Conservation (phyloP, 2,329 filamentous ascomycete genomes). For the Xylariaceae sp. region DNA sequence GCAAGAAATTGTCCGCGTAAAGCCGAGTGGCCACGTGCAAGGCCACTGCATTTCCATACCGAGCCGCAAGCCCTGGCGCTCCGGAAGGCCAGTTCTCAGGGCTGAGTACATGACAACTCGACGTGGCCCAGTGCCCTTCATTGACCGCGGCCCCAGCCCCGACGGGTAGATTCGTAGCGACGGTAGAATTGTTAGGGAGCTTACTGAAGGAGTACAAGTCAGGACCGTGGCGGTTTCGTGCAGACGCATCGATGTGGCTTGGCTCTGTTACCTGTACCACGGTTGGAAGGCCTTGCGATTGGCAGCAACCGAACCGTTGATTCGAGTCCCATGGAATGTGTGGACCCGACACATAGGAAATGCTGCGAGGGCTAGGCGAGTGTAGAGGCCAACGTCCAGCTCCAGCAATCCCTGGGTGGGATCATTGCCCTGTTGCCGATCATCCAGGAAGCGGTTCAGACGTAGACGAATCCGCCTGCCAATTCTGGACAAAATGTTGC, state of each 20-base stretch:
- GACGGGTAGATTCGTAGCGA: too few species aligned
- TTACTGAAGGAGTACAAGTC: too few species aligned
- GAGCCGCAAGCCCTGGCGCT: too few species aligned
- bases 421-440: slow-evolving; percentile 7
- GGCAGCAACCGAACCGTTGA: slow-evolving; percentile 4
- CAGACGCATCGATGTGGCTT: slow-evolving; percentile 4
- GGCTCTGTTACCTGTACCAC: not conserved
- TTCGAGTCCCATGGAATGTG: slow-evolving; percentile 5
- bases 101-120: too few species aligned
- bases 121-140: too few species aligned
- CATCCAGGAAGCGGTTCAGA: slow-evolving; percentile 2
- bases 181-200: too few species aligned
- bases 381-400: slow-evolving; percentile 4
- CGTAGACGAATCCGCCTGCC: slow-evolving; percentile 12
- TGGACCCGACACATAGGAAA: slow-evolving; percentile 9
- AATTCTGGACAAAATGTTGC: slow-evolving; percentile 12
- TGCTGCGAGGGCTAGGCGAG: slow-evolving; percentile 4
- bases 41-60: too few species aligned
- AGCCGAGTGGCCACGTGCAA: too few species aligned
- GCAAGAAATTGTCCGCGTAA: too few species aligned
- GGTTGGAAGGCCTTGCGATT: slow-evolving; percentile 2
- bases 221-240: slow-evolving; percentile 11
- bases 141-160: too few species aligned
- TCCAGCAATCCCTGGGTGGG: slow-evolving; percentile 7
- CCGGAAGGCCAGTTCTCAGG: too few species aligned